These are phyloP conservation scores for Cadophora sp. DNA, from an alignment of 2,329 filamentous ascomycete species.

Conservation along the genomic window DNA sequence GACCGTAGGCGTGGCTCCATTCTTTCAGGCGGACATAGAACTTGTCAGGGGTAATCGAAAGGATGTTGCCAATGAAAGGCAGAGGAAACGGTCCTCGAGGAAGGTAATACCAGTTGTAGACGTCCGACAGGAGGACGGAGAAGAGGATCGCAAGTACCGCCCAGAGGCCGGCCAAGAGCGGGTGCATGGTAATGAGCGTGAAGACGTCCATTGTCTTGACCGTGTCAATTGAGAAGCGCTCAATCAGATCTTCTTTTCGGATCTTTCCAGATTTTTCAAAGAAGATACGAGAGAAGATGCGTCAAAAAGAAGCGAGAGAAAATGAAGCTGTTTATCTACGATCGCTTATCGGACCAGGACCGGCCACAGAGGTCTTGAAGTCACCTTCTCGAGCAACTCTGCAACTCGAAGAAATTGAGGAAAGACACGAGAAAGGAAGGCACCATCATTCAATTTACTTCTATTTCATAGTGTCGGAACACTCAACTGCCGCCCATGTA, in stretches of 20 bases:
- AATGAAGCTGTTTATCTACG: neutral
- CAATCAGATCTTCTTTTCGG: too few relatives aligned
- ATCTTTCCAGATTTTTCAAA: neutral
- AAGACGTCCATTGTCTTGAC: neutral
- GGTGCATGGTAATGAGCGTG: neutral
- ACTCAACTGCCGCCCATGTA: too few relatives aligned
- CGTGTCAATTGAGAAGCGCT: neutral
- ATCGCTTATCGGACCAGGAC: neutral
- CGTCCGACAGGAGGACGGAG: neutral
- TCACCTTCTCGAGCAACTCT: neutral
- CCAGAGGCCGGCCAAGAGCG: neutral
- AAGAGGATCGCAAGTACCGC: neutral
- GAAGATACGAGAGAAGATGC: neutral
- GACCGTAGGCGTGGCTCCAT: constrained; percentile 16
- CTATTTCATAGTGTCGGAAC: neutral
- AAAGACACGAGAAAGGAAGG: neutral
- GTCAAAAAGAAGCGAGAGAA: too few relatives aligned
- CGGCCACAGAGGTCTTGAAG: neutral
- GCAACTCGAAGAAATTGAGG: neutral
- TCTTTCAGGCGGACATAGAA: constrained; percentile 11
- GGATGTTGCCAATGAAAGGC: constrained; percentile 16
- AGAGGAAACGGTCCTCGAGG: constrained; percentile 14
- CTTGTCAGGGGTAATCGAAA: constrained; percentile 12
- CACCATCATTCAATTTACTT: neutral
- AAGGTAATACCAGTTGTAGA: constrained; percentile 16